These are phyloP conservation scores for Leccinellum albellum DNA, from an alignment of 768 basidiomycete species.

Conservation along the genomic window DNA sequence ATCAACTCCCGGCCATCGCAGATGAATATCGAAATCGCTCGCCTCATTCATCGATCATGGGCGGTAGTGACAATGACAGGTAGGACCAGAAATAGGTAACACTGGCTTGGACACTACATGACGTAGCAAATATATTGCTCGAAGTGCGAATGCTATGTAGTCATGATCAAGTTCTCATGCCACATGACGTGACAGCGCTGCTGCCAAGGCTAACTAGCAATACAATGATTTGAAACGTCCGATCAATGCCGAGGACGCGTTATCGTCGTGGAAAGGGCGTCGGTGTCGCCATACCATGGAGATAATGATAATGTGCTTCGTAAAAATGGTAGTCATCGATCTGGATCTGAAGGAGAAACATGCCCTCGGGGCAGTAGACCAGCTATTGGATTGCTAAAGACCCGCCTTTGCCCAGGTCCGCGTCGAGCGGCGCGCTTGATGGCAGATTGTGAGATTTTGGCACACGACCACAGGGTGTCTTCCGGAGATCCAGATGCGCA, in stretches of 20 bases:
- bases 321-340: conserved; percentile 4
- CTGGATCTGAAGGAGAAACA: background rate
- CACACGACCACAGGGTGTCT: conserved; percentile 28
- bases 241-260: conserved; percentile 2
- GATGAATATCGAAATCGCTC: background rate
- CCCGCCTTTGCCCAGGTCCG: conserved; percentile 16
- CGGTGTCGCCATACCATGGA: conserved; percentile 3
- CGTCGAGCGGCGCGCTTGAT: conserved; percentile 27
- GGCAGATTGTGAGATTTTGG: conserved; percentile 28
- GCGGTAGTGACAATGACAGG: background rate
- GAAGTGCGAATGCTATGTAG: conserved; percentile 1
- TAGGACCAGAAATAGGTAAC: background rate
- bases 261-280: conserved; percentile 12
- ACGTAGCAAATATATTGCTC: background rate
- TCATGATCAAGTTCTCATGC: conserved; percentile 2
- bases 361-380: conserved; percentile 8
- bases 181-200: conserved; percentile 10
- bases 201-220: conserved; percentile 11
- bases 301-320: background rate
- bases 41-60: background rate
- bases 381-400: conserved; percentile 21
- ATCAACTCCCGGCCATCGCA: background rate
- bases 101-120: background rate
- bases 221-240: conserved; percentile 15
- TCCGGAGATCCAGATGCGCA: conserved; percentile 3